Conservation (phyloP, 257 asterid genomes). For the Penstemon eatonii region DNA sequence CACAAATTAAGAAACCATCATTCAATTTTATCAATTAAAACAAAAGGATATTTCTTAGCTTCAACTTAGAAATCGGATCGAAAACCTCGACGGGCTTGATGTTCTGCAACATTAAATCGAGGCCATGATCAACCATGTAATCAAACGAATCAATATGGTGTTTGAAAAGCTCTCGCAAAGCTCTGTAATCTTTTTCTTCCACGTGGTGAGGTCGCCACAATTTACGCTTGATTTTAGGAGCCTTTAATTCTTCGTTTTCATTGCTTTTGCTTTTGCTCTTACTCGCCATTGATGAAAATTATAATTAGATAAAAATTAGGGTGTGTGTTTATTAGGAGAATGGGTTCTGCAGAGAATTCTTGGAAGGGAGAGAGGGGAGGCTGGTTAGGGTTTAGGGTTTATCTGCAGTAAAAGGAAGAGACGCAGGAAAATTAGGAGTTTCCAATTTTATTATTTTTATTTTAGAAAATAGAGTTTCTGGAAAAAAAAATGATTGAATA, state of each 20-base stretch:
- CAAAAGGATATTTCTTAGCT: slow-evolving; percentile 84
- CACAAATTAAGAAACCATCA: neutral
- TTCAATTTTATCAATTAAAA: neutral
- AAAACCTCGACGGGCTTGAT: slow-evolving; percentile 65
- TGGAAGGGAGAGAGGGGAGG: neutral
- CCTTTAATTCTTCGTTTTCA: neutral
- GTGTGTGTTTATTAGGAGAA: neutral
- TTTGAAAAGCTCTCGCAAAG: slow-evolving; percentile 55
- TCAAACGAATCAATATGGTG: slow-evolving; percentile 89
- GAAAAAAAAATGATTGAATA: too few relatives aligned
- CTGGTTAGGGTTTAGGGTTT: slow-evolving; percentile 23
- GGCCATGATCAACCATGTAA: slow-evolving; percentile 65
- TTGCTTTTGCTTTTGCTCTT: neutral
- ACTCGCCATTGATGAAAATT: slow-evolving; percentile 18
- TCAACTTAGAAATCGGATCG: slow-evolving; percentile 44
- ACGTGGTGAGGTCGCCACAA: slow-evolving; percentile 60
- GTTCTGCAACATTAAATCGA: slow-evolving; percentile 49
- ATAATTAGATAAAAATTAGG: neutral
- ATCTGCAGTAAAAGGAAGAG: neutral
- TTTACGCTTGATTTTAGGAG: slow-evolving; percentile 1
- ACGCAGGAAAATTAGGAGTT: neutral
- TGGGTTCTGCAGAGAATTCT: neutral
- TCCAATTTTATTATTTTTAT: too few relatives aligned
- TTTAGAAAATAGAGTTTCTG: too few relatives aligned
- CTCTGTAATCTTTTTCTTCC: slow-evolving; percentile 62